Evolutionary conservation across 177 flowering plant species (phyloP).

Genomic region (Vitis hybrid): DNA sequence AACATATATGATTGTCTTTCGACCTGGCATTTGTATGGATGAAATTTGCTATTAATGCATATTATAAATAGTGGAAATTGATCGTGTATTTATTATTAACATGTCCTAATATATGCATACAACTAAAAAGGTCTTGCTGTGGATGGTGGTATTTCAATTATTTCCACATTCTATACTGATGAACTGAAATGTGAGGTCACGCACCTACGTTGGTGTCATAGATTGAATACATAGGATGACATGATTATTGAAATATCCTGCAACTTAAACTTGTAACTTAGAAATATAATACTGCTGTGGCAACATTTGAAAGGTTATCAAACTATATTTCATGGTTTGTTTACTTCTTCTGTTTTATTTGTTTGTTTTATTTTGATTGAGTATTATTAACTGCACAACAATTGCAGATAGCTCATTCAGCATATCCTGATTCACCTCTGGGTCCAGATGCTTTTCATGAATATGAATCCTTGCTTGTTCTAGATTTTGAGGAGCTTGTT

Average conservation of each 20-base stretch:
- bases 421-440: constrained; percentile 86
- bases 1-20: too few relatives aligned
- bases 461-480: constrained; percentile 83
- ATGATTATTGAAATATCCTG: neutral
- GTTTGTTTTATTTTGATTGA: neutral
- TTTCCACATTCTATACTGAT: neutral
- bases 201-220: neutral
- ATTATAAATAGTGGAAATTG: too few relatives aligned
- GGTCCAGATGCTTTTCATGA: constrained; percentile 97
- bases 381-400: neutral
- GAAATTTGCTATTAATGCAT: too few relatives aligned
- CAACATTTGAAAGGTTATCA: neutral
- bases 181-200: neutral
- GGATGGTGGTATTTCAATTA: neutral
- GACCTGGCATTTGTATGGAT: too few relatives aligned
- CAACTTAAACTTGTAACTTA: neutral
- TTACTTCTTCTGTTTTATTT: neutral
- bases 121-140: neutral
- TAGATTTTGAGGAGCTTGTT: constrained; percentile 86
- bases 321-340: neutral
- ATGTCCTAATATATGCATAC: neutral
- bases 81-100: too few relatives aligned
- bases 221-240: neutral
- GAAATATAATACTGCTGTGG: neutral
- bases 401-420: constrained; percentile 76